These are phyloP conservation scores for Tetrastigma voinierianum DNA, from an alignment of 164 flowering plant species.

Conservation along the genomic window DNA sequence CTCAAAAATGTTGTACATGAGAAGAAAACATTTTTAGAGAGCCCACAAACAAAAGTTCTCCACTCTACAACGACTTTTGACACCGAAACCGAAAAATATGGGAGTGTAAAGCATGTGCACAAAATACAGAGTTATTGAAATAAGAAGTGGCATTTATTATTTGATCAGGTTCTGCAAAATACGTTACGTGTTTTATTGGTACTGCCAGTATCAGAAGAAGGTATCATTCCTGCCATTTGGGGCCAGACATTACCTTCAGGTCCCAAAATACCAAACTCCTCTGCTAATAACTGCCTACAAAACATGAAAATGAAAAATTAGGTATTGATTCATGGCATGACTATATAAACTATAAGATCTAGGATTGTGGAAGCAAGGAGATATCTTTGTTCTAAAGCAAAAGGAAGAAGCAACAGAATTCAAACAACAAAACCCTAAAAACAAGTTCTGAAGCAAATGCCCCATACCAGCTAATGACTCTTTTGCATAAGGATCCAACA, in stretches of 20 bases:
- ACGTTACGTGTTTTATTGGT: constrained; percentile 2
- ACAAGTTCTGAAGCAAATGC: background rate
- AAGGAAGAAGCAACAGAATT: background rate
- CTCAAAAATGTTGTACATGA: too few species aligned
- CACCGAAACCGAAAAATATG: background rate
- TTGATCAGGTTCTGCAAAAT: background rate
- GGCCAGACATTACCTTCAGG: constrained; percentile 82
- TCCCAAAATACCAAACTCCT: constrained; percentile 77
- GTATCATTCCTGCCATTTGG: constrained; percentile 87
- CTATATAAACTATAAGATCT: too few species aligned
- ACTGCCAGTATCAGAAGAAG: constrained; percentile 65
- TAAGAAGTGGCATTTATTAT: too few species aligned
- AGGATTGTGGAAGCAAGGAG: background rate
- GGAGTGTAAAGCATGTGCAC: background rate
- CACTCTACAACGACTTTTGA: too few species aligned
- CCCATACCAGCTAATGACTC: constrained; percentile 32
- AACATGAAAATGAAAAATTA: constrained; percentile 15
- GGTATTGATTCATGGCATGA: background rate
- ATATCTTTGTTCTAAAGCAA: background rate
- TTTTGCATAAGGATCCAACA: constrained; percentile 94
- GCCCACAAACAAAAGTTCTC: too few species aligned
- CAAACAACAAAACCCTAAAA: background rate
- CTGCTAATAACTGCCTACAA: constrained; percentile 87
- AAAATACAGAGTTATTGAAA: background rate
- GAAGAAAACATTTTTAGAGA: too few species aligned